Evolutionary conservation across 495 filamentous ascomycete genomes (phyloP), one percentile per base, ranked within the genome.

Genomic region (Bacidia gigantensis): DNA sequence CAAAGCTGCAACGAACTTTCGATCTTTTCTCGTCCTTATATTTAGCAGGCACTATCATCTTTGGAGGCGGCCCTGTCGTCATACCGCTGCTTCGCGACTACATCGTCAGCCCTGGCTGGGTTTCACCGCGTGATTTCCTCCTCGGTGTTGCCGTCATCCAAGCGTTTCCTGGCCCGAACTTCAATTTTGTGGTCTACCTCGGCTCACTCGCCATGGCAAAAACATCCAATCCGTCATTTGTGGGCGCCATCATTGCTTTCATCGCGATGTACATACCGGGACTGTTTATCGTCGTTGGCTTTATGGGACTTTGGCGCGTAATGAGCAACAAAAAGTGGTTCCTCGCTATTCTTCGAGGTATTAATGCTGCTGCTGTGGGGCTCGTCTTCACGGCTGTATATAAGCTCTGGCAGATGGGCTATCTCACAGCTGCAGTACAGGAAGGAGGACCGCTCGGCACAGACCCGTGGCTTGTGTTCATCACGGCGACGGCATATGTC

Each of bases 351-450:
- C 57, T 90, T 50, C 62, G 84, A 11, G 86, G 87, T 0, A 63
- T 89, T 9, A 89, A 89, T 64, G 86, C 87, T 0, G 72, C 77
- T 0, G 87, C 86, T 0, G 82, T 89, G 0, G 86, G 87, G 0
- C 55, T 90, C 55, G 82, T 90, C 3, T 93, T 84, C 57, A 88
- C 86, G 14, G 86, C 87, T 17, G 86, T 93, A n/a, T 90, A 93
- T 56, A 69, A 84, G 26, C 72, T 93, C 21, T 89, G 84, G 79
- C 69, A 83, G 66, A 83, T 88, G 56, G 87, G 87, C 0, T 86
- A 79, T 61, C 61, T 90, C 43, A 81, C 75, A 18, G 62, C 74
- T 32, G 42, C 60, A 21, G 51, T 57, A 1, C 62, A 65, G 21
- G 52, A 46, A 29, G 61, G 69, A 23, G 52, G 64, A 35, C 48